A percentile compares a stretch with the other conserved stretches of the same genome.
Conservation (phyloP, 2,329 filamentous ascomycete genomes). For the Pseudogymnoascus sp. region DNA sequence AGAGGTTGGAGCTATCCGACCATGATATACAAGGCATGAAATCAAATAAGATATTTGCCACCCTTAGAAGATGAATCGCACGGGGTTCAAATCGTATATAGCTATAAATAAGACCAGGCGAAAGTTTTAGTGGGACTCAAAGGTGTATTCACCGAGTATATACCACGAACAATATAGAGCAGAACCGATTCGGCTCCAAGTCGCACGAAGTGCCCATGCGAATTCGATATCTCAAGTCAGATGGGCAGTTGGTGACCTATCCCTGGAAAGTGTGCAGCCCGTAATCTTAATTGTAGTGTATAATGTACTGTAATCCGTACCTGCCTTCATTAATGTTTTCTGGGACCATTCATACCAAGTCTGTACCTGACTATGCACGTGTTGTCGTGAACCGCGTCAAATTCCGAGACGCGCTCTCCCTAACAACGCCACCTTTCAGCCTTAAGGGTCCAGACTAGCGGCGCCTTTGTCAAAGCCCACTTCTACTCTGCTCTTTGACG, state of each 20-base stretch:
- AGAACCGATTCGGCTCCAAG: neutral
- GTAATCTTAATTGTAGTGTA: neutral
- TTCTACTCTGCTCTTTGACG: neutral
- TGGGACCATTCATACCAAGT: neutral
- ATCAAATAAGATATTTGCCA: neutral
- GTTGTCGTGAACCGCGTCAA: slow-evolving; percentile 7
- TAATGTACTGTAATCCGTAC: neutral
- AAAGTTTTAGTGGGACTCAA: neutral
- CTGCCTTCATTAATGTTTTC: neutral
- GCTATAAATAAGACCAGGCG: neutral
- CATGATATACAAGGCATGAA: neutral
- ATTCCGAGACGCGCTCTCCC: neutral
- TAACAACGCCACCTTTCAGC: neutral
- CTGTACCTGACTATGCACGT: neutral
- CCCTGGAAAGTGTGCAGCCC: neutral
- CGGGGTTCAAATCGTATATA: neutral
- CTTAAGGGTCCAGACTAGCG: neutral
- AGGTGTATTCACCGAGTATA: neutral
- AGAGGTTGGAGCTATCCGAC: neutral
- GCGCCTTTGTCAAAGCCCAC: slow-evolving; percentile 2
- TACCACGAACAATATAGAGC: neutral
- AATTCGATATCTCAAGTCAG: neutral
- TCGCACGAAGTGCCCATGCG: neutral
- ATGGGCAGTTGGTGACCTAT: neutral
- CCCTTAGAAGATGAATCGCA: neutral